phyloP scores from a whole-genome alignment of 2,329 filamentous ascomycete genomes.

The Aspergillus alliaceus region DNA sequence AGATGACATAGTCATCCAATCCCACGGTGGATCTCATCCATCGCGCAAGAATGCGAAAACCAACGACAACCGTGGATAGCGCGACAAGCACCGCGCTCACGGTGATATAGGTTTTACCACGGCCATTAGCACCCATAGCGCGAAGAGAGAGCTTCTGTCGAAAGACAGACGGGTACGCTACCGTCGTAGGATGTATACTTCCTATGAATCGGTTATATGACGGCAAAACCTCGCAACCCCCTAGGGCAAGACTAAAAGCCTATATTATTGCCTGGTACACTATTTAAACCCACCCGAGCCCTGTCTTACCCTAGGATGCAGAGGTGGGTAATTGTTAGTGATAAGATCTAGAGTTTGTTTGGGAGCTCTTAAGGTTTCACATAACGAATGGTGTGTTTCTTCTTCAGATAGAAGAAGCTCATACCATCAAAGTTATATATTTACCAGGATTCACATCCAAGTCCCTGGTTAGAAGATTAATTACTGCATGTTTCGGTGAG shows the following conservation, averaged over 20 bases:
- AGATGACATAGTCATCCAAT: slow-evolving; percentile 2
- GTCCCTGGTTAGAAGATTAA: background rate
- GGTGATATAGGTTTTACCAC: background rate
- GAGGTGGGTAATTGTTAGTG: background rate
- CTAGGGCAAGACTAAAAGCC: background rate
- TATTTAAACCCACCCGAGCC: background rate
- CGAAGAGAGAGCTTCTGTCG: background rate
- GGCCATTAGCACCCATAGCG: background rate
- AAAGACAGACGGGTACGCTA: background rate
- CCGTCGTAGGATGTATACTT: background rate
- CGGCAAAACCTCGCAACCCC: background rate
- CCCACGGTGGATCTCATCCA: background rate
- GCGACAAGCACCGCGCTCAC: background rate
- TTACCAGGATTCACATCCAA: background rate
- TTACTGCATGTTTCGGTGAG: background rate
- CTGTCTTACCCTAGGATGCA: background rate
- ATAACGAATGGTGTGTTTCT: background rate
- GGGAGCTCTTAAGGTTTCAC: background rate
- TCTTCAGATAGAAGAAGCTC: background rate
- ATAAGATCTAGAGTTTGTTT: background rate
- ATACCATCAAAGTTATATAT: background rate
- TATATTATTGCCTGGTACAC: background rate
- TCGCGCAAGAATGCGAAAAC: background rate
- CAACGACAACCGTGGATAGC: background rate
- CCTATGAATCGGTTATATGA: background rate